These are phyloP conservation scores for Oryza punctata DNA, from an alignment of 176 grass and related monocot genomes.

Conservation along the genomic window DNA sequence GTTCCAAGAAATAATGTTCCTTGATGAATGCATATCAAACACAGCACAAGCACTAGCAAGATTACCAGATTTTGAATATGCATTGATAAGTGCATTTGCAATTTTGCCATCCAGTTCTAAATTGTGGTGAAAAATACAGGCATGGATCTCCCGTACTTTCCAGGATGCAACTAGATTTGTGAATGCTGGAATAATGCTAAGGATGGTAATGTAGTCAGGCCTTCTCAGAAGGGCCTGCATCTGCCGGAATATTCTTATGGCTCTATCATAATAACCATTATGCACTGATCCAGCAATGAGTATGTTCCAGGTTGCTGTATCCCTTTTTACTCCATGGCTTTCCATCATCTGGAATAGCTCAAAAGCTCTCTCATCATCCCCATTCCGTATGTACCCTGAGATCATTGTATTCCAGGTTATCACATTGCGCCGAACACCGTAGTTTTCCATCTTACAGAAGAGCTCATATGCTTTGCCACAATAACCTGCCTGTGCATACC, in stretches of 20 bases:
- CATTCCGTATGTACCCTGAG: conserved; percentile 71
- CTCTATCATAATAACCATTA: conserved; percentile 66
- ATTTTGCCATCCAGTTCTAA: conserved; percentile 59
- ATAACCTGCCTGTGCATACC: conserved; percentile 63
- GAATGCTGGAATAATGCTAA: conserved; percentile 75
- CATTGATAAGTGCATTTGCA: conserved; percentile 66
- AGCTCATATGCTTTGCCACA: conserved; percentile 76
- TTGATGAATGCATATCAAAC: conserved; percentile 58
- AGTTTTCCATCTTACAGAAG: conserved; percentile 67
- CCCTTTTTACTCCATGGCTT: conserved; percentile 55
- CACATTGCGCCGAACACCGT: conserved; percentile 59
- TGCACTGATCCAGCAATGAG: conserved; percentile 71
- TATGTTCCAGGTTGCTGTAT: conserved; percentile 82
- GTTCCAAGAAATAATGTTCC: conserved; percentile 74
- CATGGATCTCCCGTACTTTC: conserved; percentile 73
- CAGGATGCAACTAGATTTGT: conserved; percentile 55
- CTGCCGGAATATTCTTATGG: conserved; percentile 62
- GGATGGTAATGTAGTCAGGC: conserved; percentile 63
- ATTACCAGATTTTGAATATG: conserved; percentile 72
- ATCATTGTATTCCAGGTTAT: conserved; percentile 84
- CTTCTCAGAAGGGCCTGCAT: conserved; percentile 56
- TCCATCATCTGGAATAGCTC: conserved; percentile 80
- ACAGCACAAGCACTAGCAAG: conserved; percentile 54
- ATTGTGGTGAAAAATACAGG: conserved; percentile 54
- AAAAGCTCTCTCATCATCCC: conserved; percentile 74